Conservation (phyloP, 306 rosid genomes). For the Hylodesmum podocarpum region DNA sequence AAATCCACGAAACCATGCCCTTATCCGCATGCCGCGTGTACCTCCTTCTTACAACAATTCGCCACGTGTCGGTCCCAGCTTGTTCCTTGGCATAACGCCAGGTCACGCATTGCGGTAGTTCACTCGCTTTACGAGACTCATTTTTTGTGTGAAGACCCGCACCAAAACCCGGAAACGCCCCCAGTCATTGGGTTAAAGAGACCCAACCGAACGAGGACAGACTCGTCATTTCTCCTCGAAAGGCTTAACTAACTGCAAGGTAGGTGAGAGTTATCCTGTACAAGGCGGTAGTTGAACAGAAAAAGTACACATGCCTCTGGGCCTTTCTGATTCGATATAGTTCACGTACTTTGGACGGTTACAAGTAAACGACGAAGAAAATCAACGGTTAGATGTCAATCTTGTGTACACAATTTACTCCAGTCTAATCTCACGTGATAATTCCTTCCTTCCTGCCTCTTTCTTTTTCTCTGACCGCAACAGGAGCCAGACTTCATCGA, state of each 20-base stretch:
- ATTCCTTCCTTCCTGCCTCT: slow-evolving; percentile 39
- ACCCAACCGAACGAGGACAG: slow-evolving; percentile 27
- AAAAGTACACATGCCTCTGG: slow-evolving; percentile 36
- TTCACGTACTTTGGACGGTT: slow-evolving; percentile 34
- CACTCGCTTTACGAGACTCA: slow-evolving; percentile 30
- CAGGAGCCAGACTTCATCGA: slow-evolving; percentile 47
- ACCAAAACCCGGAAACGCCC: slow-evolving; percentile 37
- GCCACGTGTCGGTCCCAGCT: slow-evolving; percentile 44
- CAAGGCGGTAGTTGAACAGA: slow-evolving; percentile 42
- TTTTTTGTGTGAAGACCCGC: neutral
- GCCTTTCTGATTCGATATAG: slow-evolving; percentile 29
- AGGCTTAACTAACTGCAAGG: slow-evolving; percentile 58
- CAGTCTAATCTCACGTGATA: slow-evolving; percentile 43
- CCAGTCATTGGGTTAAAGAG: rapidly evolving
- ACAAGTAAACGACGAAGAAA: neutral
- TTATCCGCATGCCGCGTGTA: slow-evolving; percentile 40
- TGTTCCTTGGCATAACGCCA: neutral
- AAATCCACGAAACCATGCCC: slow-evolving; percentile 26
- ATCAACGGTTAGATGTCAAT: slow-evolving; percentile 40
- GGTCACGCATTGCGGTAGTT: slow-evolving; percentile 36
- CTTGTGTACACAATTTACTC: neutral
- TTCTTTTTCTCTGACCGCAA: slow-evolving; percentile 48
- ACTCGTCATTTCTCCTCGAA: neutral
- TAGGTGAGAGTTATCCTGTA: slow-evolving; percentile 52
- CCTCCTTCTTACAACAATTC: neutral